Percentiles rank a stretch among this genome's conserved stretches.
phyloP scores from a whole-genome alignment of 495 filamentous ascomycete genomes.

The Neurospora intermedia region DNA sequence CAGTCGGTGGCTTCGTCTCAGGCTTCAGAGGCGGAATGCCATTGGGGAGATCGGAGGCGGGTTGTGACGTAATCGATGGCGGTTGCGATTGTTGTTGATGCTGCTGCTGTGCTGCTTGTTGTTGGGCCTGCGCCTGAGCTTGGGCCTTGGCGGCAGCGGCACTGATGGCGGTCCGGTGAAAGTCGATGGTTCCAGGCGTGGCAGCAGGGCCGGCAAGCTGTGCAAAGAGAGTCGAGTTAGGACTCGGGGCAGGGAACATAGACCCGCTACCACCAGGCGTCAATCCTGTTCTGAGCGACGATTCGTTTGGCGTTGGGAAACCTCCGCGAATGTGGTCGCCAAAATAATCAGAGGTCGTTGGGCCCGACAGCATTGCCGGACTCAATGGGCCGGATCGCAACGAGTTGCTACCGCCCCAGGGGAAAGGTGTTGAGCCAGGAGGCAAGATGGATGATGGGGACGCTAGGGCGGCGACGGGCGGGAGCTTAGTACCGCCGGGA shows the following conservation, averaged over 20 bases:
- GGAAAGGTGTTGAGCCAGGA: conserved; percentile 53
- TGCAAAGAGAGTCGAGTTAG: conserved; percentile 70
- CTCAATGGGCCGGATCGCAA: conserved; percentile 87
- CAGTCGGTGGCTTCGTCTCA: conserved; percentile 35
- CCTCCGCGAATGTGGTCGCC: conserved; percentile 71
- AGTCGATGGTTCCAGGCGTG: conserved; percentile 85
- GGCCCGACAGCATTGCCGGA: conserved; percentile 94
- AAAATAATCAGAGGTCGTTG: conserved; percentile 51
- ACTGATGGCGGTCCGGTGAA: conserved; percentile 83
- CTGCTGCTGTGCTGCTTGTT: conserved; percentile 28
- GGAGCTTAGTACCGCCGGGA: conserved; percentile 80
- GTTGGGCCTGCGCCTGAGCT: conserved; percentile 38
- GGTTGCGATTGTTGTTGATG: conserved; percentile 32
- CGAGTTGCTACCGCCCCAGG: conserved; percentile 66
- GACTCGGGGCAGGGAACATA: conserved; percentile 91
- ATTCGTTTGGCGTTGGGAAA: conserved; percentile 97
- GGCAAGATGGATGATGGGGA: conserved; percentile 76
- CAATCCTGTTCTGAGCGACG: conserved; percentile 78
- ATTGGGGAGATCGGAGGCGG: conserved; percentile 36
- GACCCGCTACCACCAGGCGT: conserved; percentile 94
- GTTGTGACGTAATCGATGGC: conserved; percentile 30
- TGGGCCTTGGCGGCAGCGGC: conserved; percentile 53
- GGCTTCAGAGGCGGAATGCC: conserved; percentile 28
- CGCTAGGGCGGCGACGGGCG: conserved; percentile 81
- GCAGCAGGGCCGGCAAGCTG: conserved; percentile 62